Evolutionary conservation across 108 stramenopile species (phyloP).

Genomic region (Cyclotella baltica): DNA sequence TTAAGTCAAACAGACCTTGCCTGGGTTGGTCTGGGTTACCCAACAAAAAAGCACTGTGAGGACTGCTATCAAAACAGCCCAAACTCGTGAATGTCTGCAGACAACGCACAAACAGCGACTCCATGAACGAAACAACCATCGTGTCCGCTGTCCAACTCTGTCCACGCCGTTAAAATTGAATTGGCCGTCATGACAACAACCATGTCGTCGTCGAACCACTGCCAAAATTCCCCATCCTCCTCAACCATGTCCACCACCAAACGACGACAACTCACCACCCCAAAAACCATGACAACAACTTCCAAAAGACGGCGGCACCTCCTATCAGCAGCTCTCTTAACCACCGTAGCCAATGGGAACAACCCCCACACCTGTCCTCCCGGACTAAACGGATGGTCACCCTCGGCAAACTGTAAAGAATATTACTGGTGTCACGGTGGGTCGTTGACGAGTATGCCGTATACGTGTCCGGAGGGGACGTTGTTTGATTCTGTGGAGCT

Average conservation of each 20-base stretch:
- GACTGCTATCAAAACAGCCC: background rate
- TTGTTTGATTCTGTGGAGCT: constrained; percentile 25
- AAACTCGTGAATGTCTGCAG: no score
- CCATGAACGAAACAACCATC: background rate
- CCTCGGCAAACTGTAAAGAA: constrained; percentile 16
- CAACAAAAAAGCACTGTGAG: no score
- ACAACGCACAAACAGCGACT: no score
- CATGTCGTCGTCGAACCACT: background rate
- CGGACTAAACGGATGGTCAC: constrained; percentile 23
- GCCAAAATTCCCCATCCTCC: background rate
- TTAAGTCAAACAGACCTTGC: no score
- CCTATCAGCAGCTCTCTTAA: background rate
- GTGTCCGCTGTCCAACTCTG: background rate
- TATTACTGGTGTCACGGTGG: constrained; percentile 34
- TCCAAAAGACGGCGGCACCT: background rate
- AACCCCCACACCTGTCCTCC: constrained; percentile 13
- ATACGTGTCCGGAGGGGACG: constrained; percentile 14
- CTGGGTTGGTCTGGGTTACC: no score
- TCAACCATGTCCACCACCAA: background rate
- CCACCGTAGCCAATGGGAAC: background rate
- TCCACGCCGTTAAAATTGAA: background rate
- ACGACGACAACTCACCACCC: background rate
- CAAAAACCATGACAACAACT: background rate
- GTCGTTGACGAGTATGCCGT: constrained; percentile 7
- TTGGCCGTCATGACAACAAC: background rate